Conservation (phyloP, 768 basidiomycete species). For the Tulasnella sp. region DNA sequence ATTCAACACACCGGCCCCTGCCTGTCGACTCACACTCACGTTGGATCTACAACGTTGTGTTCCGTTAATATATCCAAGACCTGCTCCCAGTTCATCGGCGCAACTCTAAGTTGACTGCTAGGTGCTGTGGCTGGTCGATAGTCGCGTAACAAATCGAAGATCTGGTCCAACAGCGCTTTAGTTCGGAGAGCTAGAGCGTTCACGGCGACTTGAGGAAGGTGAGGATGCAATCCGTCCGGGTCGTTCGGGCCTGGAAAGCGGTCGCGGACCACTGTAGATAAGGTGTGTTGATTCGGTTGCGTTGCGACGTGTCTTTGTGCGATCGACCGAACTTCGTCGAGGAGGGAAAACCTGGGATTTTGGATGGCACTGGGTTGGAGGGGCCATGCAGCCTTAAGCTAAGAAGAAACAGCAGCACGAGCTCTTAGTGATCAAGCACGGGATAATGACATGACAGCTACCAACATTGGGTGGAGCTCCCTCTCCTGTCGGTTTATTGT, state of each 20-base stretch:
- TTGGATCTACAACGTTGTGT: not conserved
- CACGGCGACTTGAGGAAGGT: not conserved
- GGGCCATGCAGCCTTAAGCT: not conserved
- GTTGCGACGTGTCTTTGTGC: not conserved
- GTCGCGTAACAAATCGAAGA: not conserved
- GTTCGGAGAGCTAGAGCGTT: not conserved
- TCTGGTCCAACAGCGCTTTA: not conserved
- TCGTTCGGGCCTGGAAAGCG: not conserved
- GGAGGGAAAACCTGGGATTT: not conserved
- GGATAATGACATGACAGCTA: not conserved
- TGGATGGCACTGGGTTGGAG: not conserved
- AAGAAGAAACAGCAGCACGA: not conserved
- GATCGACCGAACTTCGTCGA: not conserved
- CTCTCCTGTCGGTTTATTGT: not conserved
- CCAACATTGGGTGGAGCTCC: not conserved
- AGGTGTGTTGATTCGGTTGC: not conserved
- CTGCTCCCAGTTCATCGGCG: not conserved
- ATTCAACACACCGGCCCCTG: no score
- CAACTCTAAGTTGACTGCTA: not conserved
- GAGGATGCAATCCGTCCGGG: not conserved
- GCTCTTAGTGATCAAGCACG: not conserved
- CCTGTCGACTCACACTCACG: not conserved
- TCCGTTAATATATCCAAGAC: not conserved
- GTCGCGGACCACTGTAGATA: not conserved
- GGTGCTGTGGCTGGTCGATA: not conserved